Evolutionary conservation across 1,139 yeast genomes (phyloP).

Genomic region (Suhomyces atakaporum): DNA sequence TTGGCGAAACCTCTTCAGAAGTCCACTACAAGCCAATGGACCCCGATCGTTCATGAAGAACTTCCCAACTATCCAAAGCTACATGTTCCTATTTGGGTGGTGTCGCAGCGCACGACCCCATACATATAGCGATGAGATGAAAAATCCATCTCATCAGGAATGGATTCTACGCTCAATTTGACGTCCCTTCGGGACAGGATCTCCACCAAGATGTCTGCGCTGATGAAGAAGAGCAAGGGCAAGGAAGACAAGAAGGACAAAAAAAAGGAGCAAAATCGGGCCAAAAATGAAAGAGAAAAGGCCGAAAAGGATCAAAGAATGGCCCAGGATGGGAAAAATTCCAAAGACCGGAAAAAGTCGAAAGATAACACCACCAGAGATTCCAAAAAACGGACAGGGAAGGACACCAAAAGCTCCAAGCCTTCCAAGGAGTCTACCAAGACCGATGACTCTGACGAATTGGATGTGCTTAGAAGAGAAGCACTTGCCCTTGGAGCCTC

Average conservation of each 20-base stretch:
- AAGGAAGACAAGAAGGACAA: constrained; percentile 24
- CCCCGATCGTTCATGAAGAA: too few species aligned
- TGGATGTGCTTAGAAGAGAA: constrained; percentile 55
- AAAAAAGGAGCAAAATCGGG: constrained; percentile 15
- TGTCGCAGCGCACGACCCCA: constrained; percentile 5
- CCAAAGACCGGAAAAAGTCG: constrained; percentile 12
- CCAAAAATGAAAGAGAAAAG: constrained; percentile 4
- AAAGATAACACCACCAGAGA: constrained; percentile 2
- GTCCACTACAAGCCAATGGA: too few species aligned
- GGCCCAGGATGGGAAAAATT: constrained; percentile 7
- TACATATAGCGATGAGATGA: constrained; percentile 13
- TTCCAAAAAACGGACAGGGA: too few species aligned
- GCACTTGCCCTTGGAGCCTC: constrained; percentile 71
- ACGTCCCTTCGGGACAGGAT: constrained; percentile 61
- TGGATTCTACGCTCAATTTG: constrained; percentile 45
- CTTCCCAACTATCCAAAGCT: too few species aligned
- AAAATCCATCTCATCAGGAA: constrained; percentile 15
- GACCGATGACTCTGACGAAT: constrained; percentile 14
- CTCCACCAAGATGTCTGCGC: constrained; percentile 40
- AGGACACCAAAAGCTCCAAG: constrained; percentile 16
- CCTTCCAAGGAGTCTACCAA: constrained; percentile 10
- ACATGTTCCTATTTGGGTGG: too few species aligned
- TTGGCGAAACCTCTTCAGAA: too few species aligned
- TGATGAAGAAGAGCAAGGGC: constrained; percentile 24
- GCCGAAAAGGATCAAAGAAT: constrained; percentile 10